Conservation (phyloP, 176 grass and related monocot genomes). For the Rhynchospora tenuis region DNA sequence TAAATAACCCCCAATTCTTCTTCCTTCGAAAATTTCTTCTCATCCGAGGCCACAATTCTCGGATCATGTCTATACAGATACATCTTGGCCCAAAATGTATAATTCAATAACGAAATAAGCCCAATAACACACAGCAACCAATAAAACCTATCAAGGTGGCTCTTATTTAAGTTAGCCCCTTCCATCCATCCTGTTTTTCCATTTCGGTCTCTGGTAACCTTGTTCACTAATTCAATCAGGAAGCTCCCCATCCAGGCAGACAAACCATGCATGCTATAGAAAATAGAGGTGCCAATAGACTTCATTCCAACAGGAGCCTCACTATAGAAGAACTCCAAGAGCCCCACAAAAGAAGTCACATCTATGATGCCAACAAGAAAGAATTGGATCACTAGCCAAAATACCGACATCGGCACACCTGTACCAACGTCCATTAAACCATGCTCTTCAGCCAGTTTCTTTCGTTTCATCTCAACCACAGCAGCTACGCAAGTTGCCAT, state of each 20-base stretch:
- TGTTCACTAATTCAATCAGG: slow-evolving; percentile 53
- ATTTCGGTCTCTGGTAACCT: slow-evolving; percentile 27
- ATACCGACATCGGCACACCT: slow-evolving; percentile 61
- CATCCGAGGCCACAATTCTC: slow-evolving; percentile 13
- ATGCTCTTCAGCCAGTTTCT: slow-evolving; percentile 19
- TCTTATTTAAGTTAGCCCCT: slow-evolving; percentile 55
- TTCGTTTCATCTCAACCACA: slow-evolving; percentile 55
- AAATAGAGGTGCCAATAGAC: slow-evolving; percentile 68
- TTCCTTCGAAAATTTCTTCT: background rate
- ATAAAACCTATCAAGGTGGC: slow-evolving; percentile 67
- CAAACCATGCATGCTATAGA: slow-evolving; percentile 70
- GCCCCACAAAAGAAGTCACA: slow-evolving; percentile 81
- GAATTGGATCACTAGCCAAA: slow-evolving; percentile 67
- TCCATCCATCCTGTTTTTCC: slow-evolving; percentile 55
- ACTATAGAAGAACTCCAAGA: slow-evolving; percentile 84
- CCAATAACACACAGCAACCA: slow-evolving; percentile 50
- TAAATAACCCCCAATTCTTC: slow-evolving; percentile 3
- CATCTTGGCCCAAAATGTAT: slow-evolving; percentile 41
- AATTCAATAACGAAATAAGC: slow-evolving; percentile 43
- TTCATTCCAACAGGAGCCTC: slow-evolving; percentile 76
- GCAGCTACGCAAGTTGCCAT: slow-evolving; percentile 41
- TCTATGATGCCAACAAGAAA: slow-evolving; percentile 73
- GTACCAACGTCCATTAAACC: slow-evolving; percentile 25
- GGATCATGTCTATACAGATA: slow-evolving; percentile 61
- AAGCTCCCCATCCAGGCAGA: slow-evolving; percentile 56